Evolutionary conservation across 306 rosid genomes (phyloP).

Genomic region (Dryas octopetala): DNA sequence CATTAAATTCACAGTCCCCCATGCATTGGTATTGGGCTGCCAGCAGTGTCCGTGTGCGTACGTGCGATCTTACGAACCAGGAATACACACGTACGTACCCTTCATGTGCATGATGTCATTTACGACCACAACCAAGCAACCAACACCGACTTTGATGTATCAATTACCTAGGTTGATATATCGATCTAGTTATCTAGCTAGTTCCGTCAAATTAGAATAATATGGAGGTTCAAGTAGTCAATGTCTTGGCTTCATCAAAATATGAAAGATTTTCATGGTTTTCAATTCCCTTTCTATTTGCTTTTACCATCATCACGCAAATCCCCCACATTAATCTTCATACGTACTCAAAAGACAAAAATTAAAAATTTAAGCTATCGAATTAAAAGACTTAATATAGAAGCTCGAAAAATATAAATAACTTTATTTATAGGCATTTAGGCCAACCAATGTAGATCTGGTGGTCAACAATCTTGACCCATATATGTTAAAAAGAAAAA

Average conservation of each 20-base stretch:
- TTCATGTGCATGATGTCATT: slow-evolving; percentile 1
- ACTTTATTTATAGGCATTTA: no score
- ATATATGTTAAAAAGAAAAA: no score
- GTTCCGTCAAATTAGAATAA: not conserved
- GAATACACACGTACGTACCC: not conserved
- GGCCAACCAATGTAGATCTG: no score
- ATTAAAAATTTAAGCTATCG: no score
- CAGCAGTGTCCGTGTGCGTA: slow-evolving; percentile 25
- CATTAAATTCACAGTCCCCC: slow-evolving; percentile 2
- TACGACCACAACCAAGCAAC: not conserved
- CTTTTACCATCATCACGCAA: no score
- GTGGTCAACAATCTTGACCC: no score
- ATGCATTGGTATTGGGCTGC: slow-evolving; percentile 37
- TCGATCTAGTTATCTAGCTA: not conserved
- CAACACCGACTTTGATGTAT: not conserved
- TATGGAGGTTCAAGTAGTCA: not conserved
- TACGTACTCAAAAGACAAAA: no score
- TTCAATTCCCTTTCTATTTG: no score
- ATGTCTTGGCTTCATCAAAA: not conserved
- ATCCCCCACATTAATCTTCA: no score
- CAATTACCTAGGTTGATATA: not conserved
- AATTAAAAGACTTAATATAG: no score
- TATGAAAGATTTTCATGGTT: not conserved
- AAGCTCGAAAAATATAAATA: no score
- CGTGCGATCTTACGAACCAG: slow-evolving; percentile 22